Base-by-base conservation (phyloP, 768 basidiomycete genomes). In the Symmetrospora coprosmae region DNA sequence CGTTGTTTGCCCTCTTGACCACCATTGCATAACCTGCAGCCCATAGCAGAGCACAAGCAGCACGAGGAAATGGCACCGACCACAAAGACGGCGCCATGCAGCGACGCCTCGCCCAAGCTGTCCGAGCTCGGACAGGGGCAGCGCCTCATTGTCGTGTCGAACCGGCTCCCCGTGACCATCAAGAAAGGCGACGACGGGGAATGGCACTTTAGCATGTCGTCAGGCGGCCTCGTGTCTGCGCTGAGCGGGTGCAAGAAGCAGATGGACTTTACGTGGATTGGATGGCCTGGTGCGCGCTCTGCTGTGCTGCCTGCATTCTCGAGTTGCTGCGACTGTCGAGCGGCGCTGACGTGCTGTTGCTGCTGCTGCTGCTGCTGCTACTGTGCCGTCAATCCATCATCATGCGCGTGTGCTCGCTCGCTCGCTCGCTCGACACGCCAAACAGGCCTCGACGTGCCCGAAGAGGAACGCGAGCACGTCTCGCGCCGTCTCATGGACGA, bases 161-260 rank as follows among this genome's bases (percentile, higher is more conserved):
- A 96, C 75, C 82, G 92, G 53, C 83, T 97, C 61, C 92, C 92
- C 21, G 80, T 97, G 62, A 94, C 92, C 46, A 96, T 97, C 71
- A 58, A 65, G 27, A 33, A 47, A 27, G 46, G 46, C 17, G 37
- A 47, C 19, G 91, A 96, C 80, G 82, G 80, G 14, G 75, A 92
- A 73, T 96, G 91, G 74, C 87, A 91, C 77, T 97, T 94, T 81
- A 73, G 92, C 78, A 94, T 96, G 91, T 91, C 88, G 62, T 91
- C 88, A 2, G 94, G 94, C 28, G 94, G 94, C 55, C 85, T 99
- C 63, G 94, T 97, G 64, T 90, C 87, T 52, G 94, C 94, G 62
- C 82, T 99, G 66, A 85, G 86, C 23, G 92, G 94, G 46, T 92
- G 90, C 80, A 99, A 99, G 76, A 96, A 94, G 76, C 89, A 85